Evolutionary conservation across 305 asterid genomes (phyloP).

Genomic region (Fraxinus latifolia): DNA sequence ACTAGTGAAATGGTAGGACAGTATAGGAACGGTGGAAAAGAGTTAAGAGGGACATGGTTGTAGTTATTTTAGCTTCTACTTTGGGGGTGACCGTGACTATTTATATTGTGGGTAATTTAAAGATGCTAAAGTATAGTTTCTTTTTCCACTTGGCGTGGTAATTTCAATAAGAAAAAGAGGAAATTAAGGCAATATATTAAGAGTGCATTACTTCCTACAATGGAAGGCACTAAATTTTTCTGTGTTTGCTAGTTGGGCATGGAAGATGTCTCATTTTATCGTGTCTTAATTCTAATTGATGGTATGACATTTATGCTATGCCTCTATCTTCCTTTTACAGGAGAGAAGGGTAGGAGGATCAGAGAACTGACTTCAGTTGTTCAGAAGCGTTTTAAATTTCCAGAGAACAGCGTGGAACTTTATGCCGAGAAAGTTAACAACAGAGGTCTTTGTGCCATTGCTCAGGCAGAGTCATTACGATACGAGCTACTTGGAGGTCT

Average conservation of each 20-base stretch:
- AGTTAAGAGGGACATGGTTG: neutral
- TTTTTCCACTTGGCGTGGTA: neutral
- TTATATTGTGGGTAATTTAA: neutral
- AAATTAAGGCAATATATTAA: neutral
- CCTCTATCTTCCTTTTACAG: slow-evolving; percentile 22
- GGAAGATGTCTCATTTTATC: neutral
- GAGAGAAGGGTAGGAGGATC: slow-evolving; percentile 45
- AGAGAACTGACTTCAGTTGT: slow-evolving; percentile 41
- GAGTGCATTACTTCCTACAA: neutral
- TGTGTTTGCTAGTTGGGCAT: neutral
- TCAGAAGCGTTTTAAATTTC: slow-evolving; percentile 42
- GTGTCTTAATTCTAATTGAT: neutral
- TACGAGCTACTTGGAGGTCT: slow-evolving; percentile 47
- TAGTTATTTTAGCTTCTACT: neutral
- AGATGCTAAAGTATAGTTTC: neutral
- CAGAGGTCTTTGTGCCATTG: slow-evolving; percentile 37
- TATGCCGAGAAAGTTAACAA: slow-evolving; percentile 46
- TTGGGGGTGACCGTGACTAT: neutral
- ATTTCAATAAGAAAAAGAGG: neutral
- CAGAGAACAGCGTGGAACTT: slow-evolving; percentile 44
- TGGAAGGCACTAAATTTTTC: neutral
- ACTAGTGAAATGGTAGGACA: neutral
- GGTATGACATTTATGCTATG: neutral
- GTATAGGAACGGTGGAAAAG: neutral
- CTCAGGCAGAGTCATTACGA: slow-evolving; percentile 41